Base-by-base conservation (phyloP, 139 green algal species). In the Micromonas commoda region DNA sequence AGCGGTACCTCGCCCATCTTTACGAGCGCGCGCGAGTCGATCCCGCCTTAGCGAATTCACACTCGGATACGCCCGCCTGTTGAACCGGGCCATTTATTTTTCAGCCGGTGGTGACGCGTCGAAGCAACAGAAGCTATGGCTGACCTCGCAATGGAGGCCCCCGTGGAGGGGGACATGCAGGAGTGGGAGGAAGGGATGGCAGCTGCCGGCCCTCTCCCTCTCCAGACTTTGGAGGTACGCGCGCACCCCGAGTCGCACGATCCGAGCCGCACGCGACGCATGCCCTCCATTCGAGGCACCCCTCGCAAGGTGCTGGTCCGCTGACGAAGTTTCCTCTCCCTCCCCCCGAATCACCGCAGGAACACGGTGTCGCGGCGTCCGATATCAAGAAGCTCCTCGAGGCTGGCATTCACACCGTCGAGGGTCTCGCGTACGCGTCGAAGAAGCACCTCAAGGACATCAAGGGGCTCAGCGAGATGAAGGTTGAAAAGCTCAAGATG, bases 331-430 rank as follows among this genome's bases (percentile, higher is more conserved):
- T 64, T 26, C 23, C 35, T 61, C 67, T 33, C 35, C 19, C 38
- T 70, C 68, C 37, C 68, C 32, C 29, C 64, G 19, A 23, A 1
- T 68, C 1, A 20, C 20, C 26, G 38, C 77, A 82, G 77, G 28
- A 77, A 21, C 20, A 34, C 21, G 83, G 83, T 19, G 81, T 87
- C 24, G 38, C 81, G 23, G 90, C 91, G 19, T 88, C 84, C 0
- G 95, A 99, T 81, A 92, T 99, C 65, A 96, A 97, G 82, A 99
- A 98, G 83, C 87, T 99, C 2, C 88, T 87, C 16, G 94, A 97
- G 3, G 91, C 83, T 37, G 92, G 92, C 54, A 72, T 92, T 1
- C 82, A 93, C 81, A 95, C 90, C 0, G 84, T 96, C 3, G 91
- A 96, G 61, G 78, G 83, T n/a, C 73, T 99, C 3, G 91, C 93